Percentiles rank a stretch among this genome's conserved stretches.
Evolutionary conservation across 2,329 filamentous ascomycete genomes (phyloP).

Genomic region (Penicillium sp.): DNA sequence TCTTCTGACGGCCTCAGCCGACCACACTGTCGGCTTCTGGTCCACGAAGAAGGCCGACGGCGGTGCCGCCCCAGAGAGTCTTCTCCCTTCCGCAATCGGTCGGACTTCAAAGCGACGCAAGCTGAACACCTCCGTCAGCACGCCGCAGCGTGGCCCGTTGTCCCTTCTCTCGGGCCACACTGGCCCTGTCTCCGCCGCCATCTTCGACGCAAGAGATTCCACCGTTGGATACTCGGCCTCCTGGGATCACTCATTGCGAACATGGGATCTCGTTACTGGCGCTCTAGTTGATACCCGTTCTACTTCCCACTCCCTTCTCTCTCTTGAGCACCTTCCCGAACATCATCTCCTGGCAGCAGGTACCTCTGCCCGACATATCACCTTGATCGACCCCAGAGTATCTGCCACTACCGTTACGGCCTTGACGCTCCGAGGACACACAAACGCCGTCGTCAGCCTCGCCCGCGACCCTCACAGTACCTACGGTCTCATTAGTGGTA

Average conservation of each 20-base stretch:
- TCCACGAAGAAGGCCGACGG: conserved; percentile 73
- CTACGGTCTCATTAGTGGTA: conserved; percentile 83
- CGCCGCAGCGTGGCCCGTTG: conserved; percentile 73
- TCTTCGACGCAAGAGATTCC: conserved; percentile 80
- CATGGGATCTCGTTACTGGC: conserved; percentile 83
- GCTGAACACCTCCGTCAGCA: conserved; percentile 56
- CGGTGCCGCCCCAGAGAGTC: conserved; percentile 67
- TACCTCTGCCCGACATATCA: conserved; percentile 81
- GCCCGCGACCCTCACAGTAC: conserved; percentile 64
- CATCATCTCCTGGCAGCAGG: conserved; percentile 68
- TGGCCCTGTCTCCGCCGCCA: conserved; percentile 70
- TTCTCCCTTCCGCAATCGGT: conserved; percentile 65
- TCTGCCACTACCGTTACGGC: conserved; percentile 73
- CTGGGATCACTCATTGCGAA: conserved; percentile 85
- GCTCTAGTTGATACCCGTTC: conserved; percentile 76
- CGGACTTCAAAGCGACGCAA: conserved; percentile 74
- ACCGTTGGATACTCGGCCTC: conserved; percentile 91
- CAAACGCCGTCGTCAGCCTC: conserved; percentile 66
- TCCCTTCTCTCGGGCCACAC: conserved; percentile 70
- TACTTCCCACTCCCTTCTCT: conserved; percentile 79
- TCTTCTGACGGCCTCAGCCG: conserved; percentile 80
- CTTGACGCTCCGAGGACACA: conserved; percentile 88
- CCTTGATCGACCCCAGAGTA: conserved; percentile 84
- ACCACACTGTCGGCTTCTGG: conserved; percentile 86
- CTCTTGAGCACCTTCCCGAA: conserved; percentile 69